A percentile compares a stretch with the other conserved stretches of the same genome.
Conservation (phyloP, 2,329 filamentous ascomycete genomes). For the Cladophialophora carrionii region DNA sequence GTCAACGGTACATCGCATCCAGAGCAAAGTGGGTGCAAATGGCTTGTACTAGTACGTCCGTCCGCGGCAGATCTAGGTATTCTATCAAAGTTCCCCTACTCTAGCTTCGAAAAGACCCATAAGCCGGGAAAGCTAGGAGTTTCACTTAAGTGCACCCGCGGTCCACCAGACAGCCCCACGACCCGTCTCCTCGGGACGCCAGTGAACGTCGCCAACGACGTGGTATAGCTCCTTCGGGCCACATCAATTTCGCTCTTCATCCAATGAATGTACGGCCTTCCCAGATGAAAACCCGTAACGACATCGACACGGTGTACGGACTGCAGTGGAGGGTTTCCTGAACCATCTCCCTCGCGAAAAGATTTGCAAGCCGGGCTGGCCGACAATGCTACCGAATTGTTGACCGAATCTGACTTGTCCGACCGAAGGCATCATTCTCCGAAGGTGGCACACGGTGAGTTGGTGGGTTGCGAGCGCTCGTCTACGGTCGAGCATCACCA, state of each 20-base stretch:
- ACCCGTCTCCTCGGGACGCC: not conserved
- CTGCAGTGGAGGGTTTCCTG: not conserved
- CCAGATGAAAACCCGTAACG: not conserved
- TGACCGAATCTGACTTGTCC: not conserved
- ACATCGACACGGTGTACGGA: not conserved
- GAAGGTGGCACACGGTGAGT: not conserved
- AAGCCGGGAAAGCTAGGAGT: slow-evolving; percentile 12
- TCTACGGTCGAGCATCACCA: not conserved
- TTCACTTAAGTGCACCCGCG: not conserved
- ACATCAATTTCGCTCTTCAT: not conserved
- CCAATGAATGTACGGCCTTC: not conserved
- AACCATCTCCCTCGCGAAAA: not conserved
- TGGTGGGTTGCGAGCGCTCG: not conserved
- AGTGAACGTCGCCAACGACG: not conserved
- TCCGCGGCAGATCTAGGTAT: slow-evolving; percentile 3
- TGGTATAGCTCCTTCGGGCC: not conserved
- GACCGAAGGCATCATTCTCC: not conserved
- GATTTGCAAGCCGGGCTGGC: not conserved
- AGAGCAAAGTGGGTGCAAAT: not conserved
- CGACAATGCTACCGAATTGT: not conserved
- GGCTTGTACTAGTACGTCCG: not conserved
- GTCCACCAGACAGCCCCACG: not conserved
- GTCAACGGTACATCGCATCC: slow-evolving; percentile 3
- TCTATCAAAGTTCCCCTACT: slow-evolving; percentile 1
- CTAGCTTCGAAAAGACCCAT: slow-evolving; percentile 10